Conservation (phyloP, 2,329 filamentous ascomycete species). For the Fusarium stilboides region DNA sequence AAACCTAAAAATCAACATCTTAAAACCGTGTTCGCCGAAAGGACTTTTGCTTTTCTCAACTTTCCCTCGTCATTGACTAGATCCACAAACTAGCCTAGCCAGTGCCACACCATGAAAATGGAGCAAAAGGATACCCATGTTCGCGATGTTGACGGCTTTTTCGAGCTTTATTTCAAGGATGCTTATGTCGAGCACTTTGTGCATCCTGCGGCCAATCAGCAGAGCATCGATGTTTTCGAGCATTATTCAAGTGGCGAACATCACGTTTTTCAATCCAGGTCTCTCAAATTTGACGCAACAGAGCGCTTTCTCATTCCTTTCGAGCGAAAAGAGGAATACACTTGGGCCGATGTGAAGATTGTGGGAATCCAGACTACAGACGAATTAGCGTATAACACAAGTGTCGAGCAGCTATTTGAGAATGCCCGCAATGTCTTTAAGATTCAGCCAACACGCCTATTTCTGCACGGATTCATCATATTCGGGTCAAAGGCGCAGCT, state of each 20-base stretch:
- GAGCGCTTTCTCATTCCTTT: background rate
- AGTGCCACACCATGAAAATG: background rate
- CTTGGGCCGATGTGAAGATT: background rate
- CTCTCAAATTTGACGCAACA: no score
- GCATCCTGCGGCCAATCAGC: background rate
- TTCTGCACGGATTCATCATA: constrained; percentile 34
- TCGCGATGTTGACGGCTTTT: background rate
- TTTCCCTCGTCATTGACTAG: background rate
- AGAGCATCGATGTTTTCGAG: background rate
- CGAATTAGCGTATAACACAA: background rate
- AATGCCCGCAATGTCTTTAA: background rate
- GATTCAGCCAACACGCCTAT: constrained; percentile 42
- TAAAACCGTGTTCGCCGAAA: background rate
- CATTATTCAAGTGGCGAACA: background rate
- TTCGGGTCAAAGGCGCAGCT: constrained; percentile 38
- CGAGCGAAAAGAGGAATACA: no score
- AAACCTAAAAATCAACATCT: background rate
- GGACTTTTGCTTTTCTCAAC: background rate
- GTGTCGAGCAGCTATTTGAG: background rate
- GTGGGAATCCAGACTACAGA: background rate
- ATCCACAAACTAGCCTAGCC: background rate
- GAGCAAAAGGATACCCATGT: background rate
- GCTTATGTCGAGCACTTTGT: background rate
- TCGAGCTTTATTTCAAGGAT: background rate
- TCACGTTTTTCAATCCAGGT: background rate